phyloP scores from a whole-genome alignment of 83 land plant genomes.

The Larix sibirica region DNA sequence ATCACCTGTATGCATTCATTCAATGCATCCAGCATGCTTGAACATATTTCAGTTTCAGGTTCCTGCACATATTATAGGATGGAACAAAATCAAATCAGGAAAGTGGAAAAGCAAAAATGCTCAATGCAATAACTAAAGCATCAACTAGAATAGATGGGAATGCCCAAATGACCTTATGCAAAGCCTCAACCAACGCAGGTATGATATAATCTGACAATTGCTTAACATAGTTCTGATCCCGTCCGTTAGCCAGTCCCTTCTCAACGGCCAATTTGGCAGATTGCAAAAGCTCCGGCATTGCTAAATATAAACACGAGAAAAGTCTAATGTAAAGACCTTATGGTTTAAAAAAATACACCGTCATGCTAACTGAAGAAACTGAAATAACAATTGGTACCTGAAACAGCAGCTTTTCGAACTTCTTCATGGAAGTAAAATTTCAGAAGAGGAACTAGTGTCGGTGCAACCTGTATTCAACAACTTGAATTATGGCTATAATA shows the following conservation, averaged over 20 bases:
- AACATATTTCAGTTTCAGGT: constrained; percentile 90
- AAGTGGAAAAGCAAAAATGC: background rate
- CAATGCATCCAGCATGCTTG: constrained; percentile 90
- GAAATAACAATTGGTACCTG: constrained; percentile 46
- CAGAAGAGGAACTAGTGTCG: constrained; percentile 90
- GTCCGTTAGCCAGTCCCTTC: constrained; percentile 90
- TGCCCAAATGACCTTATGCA: constrained; percentile 74
- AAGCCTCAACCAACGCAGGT: constrained; percentile 93
- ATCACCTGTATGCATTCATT: constrained; percentile 96
- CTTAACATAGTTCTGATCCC: constrained; percentile 89
- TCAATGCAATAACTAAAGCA: background rate
- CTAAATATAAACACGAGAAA: constrained; percentile 27
- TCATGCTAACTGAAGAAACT: background rate
- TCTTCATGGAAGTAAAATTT: constrained; percentile 99
- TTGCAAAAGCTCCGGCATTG: constrained; percentile 91
- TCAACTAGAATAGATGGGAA: background rate
- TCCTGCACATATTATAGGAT: constrained; percentile 56
- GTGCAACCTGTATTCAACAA: constrained; percentile 71
- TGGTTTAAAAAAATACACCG: background rate
- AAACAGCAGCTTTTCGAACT: constrained; percentile 91
- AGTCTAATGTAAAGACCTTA: background rate
- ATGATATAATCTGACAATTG: constrained; percentile 92
- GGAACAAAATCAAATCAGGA: background rate
- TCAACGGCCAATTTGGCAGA: constrained; percentile 97
- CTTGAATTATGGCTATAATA: background rate